A percentile compares a stretch with the other conserved stretches of the same genome.
phyloP scores from a whole-genome alignment of 1,139 yeast species.

The Arxiozyma bovina region DNA sequence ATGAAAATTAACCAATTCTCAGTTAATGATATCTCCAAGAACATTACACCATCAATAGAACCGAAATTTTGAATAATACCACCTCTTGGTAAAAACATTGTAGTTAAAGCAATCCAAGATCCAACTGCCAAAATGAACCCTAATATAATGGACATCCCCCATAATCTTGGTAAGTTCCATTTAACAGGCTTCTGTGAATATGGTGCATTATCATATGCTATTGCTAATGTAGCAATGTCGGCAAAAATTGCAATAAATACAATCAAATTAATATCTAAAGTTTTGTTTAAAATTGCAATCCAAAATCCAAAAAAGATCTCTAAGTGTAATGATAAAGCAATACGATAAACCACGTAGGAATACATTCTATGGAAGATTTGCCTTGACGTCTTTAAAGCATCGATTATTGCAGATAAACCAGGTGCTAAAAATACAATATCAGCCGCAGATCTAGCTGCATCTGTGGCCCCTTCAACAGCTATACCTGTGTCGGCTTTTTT shows the following conservation, averaged over 20 bases:
- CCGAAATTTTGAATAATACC: constrained; percentile 92
- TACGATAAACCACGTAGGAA: constrained; percentile 90
- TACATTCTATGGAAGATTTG: constrained; percentile 97
- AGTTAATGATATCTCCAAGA: constrained; percentile 82
- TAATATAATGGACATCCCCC: constrained; percentile 85
- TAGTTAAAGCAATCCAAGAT: constrained; percentile 84
- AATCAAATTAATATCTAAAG: constrained; percentile 74
- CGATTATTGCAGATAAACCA: constrained; percentile 87
- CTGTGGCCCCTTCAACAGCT: constrained; percentile 94
- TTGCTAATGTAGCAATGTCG: constrained; percentile 87
- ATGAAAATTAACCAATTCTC: constrained; percentile 93
- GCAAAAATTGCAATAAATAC: constrained; percentile 91
- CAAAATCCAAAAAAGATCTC: constrained; percentile 85
- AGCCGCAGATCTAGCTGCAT: constrained; percentile 92
- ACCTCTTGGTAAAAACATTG: constrained; percentile 75
- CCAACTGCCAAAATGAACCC: constrained; percentile 76
- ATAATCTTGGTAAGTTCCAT: constrained; percentile 95
- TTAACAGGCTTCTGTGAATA: constrained; percentile 92
- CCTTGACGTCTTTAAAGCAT: constrained; percentile 85
- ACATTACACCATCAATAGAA: constrained; percentile 79
- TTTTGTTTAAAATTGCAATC: constrained; percentile 80
- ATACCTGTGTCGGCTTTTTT: constrained; percentile 94
- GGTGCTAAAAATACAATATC: constrained; percentile 92
- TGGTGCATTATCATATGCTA: constrained; percentile 96
- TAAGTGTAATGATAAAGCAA: constrained; percentile 83